phyloP scores from a whole-genome alignment of 257 asterid genomes.

The Petunia secreta region DNA sequence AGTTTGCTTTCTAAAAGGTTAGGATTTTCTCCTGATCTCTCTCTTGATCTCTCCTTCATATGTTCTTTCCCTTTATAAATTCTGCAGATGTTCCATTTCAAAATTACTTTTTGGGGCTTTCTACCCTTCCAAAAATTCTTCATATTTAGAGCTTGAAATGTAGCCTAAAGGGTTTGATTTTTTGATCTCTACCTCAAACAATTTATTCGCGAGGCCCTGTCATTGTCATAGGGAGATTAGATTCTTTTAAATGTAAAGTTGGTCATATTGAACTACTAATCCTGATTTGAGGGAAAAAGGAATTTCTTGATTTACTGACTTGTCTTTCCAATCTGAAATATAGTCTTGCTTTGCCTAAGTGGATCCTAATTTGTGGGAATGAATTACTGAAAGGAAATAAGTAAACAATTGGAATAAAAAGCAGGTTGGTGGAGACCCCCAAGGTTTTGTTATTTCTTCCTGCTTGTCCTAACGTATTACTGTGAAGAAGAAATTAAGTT shows the following conservation, averaged over 20 bases:
- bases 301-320: background rate
- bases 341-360: slow-evolving; percentile 1
- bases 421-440: background rate
- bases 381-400: background rate
- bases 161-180: background rate
- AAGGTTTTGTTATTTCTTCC: background rate
- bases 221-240: slow-evolving; percentile 11
- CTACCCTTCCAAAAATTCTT: background rate
- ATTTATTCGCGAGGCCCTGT: background rate
- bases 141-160: background rate
- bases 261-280: background rate
- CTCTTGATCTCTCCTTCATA: background rate
- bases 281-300: background rate
- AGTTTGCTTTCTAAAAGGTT: slow-evolving; percentile 9
- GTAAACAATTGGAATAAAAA: background rate
- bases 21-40: background rate
- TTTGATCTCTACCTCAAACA: slow-evolving; percentile 14
- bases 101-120: background rate
- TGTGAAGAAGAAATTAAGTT: background rate
- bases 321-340: background rate
- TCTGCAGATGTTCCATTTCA: slow-evolving; percentile 4
- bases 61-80: background rate
- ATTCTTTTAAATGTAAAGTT: slow-evolving; percentile 11
- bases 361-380: background rate
- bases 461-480: slow-evolving; percentile 15